A percentile compares a stretch with the other conserved stretches of the same genome.
phyloP scores from a whole-genome alignment of 768 basidiomycete species.

The Suillus discolor region DNA sequence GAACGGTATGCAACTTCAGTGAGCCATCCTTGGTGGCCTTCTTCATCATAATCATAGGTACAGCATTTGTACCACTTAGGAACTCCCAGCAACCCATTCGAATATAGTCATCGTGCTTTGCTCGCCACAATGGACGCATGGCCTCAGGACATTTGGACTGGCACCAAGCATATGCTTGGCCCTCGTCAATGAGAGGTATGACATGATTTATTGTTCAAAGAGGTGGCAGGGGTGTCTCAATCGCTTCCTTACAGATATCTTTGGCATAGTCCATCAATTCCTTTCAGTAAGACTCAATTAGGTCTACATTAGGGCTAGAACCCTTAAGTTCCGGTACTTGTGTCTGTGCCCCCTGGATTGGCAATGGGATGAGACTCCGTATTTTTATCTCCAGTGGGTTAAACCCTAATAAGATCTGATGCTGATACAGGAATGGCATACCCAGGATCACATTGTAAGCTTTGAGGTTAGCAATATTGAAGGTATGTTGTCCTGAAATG shows the following conservation, averaged over 20 bases:
- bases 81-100: conserved; percentile 33
- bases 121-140: conserved; percentile 23
- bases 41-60: conserved; percentile 36
- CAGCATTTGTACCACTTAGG: conserved; percentile 26
- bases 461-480: no score
- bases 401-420: no score
- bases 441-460: no score
- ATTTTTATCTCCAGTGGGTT: no score
- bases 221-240: conserved; percentile 32
- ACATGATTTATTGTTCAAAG: conserved; percentile 38
- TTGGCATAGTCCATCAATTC: conserved; percentile 18
- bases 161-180: conserved; percentile 36
- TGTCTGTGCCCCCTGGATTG: no score
- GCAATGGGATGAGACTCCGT: no score
- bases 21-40: conserved; percentile 27
- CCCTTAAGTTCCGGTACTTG: no score
- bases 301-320: no score
- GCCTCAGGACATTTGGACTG: conserved; percentile 39
- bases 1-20: conserved; percentile 20
- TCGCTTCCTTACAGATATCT: conserved; percentile 27
- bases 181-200: conserved; percentile 36
- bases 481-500: no score
- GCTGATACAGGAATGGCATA: no score
- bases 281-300: no score
- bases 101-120: conserved; percentile 33